phyloP scores from a whole-genome alignment of 352 stramenopile genomes.

The Globisporangium cederbergense region DNA sequence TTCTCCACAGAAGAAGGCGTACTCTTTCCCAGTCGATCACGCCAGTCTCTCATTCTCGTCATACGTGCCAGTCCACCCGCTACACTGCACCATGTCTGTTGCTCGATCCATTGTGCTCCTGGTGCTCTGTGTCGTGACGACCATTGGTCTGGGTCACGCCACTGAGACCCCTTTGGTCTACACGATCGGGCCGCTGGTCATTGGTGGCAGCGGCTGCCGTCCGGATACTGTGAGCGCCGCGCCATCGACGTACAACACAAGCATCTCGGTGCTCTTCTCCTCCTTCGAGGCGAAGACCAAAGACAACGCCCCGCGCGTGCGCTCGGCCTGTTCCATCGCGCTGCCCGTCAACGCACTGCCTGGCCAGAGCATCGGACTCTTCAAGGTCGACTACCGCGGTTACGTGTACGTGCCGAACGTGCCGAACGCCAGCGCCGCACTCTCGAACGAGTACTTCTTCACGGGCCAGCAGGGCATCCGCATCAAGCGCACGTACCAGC shows the following conservation, averaged over 20 bases:
- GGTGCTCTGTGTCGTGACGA: neutral
- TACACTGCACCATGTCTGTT: neutral
- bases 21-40: neutral
- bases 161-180: neutral
- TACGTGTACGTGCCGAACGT: constrained; percentile 28
- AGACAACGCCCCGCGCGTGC: constrained; percentile 2
- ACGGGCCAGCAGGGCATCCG: constrained; percentile 20
- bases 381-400: constrained; percentile 34
- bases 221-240: constrained; percentile 4
- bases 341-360: constrained; percentile 22
- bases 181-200: constrained; percentile 17
- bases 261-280: constrained; percentile 29
- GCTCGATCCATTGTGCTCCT: neutral
- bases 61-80: neutral
- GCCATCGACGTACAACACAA: constrained; percentile 17
- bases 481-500: constrained; percentile 13
- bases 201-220: constrained; percentile 25
- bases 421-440: constrained; percentile 7
- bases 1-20: constrained; percentile 4
- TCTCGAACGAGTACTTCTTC: constrained; percentile 40
- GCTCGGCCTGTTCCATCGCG: constrained; percentile 23
- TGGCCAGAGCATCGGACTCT: constrained; percentile 26
- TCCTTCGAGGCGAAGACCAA: constrained; percentile 14
- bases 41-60: neutral
- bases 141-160: neutral